Base-by-base conservation (phyloP, 371 early-diverging fungal genomes). In the Mortierella sp. region DNA sequence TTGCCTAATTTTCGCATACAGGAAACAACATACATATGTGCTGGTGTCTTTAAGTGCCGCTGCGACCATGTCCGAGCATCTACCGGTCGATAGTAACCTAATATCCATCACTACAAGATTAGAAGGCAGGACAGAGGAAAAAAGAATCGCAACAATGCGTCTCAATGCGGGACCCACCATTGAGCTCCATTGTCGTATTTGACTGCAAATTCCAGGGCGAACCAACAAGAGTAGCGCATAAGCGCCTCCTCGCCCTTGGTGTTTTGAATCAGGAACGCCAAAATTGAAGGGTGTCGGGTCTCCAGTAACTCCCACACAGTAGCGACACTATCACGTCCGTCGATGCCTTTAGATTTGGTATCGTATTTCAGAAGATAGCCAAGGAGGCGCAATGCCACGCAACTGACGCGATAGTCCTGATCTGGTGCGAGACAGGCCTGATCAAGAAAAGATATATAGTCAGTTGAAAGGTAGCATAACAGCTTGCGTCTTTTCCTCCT, bases 401-500 rank as follows among this genome's bases (percentile, higher is more conserved):
- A 69, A 31, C 66, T 70, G 30, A 80, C 75, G 47, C 81, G 79
- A 52, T 73, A 63, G 44, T 80, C 81, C 61, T 69, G 73, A 50
- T 30, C 70, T 21, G 44, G 39, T 26, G 56, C 44, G 14, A 70
- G 37, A 44, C 78, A 70, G 0, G 60, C 62, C 70, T 78, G 49
- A 7, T 14, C 31, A 4, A 44, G 27, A 23, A 19, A 47, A 46
- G 32, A 53, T 32, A 53, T 47, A 5, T 39, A 24, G 24, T 3
- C 34, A 34, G 37, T 34, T 34, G 37, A 14, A 34, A 34, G n/a
- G n/a, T n/a, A n/a, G 11, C 37, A 34, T 7, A 7, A 14, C 7
- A 14, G 37, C 37, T 34, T 4, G 37, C 37, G 11, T 11, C 4
- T 34, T 28, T 58, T 17, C 6, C 30, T 6, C 37, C 32, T 37